Evolutionary conservation across 306 rosid genomes (phyloP).

Genomic region (Begonia peltatifolia): DNA sequence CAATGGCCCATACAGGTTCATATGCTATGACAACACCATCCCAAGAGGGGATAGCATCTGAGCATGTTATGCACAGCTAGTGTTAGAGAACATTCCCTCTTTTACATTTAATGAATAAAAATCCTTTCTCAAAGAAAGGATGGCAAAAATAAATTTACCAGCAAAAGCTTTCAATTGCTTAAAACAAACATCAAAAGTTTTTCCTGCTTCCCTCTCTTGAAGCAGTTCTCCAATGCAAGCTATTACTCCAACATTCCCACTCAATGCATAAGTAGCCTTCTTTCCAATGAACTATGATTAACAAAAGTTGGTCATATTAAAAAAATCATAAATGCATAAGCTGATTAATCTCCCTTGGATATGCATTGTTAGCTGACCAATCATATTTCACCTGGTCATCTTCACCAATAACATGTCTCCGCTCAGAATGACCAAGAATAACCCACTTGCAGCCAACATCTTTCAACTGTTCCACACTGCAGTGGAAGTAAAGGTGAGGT

Average conservation of each 20-base stretch:
- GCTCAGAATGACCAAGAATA: conserved; percentile 95
- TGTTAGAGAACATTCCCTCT: conserved; percentile 4
- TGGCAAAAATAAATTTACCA: conserved; percentile 27
- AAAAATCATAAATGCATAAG: background rate
- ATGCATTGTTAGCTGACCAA: too few relatives aligned
- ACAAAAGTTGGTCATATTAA: conserved; percentile 20
- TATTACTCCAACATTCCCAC: conserved; percentile 84
- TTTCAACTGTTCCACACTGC: conserved; percentile 85
- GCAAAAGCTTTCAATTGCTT: conserved; percentile 85
- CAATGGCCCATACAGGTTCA: conserved; percentile 99
- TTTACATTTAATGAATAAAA: background rate
- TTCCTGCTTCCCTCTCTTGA: conserved; percentile 92
- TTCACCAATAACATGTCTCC: conserved; percentile 94
- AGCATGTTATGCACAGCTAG: conserved; percentile 7
- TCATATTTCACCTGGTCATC: conserved; percentile 54
- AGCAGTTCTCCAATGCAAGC: conserved; percentile 93
- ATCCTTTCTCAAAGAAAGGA: conserved; percentile 11
- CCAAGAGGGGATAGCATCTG: conserved; percentile 95
- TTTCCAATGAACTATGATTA: conserved; percentile 78
- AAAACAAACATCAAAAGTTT: conserved; percentile 75
- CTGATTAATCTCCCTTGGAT: too few relatives aligned
- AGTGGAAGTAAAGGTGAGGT: conserved; percentile 7
- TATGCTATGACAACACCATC: conserved; percentile 84
- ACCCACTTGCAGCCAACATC: conserved; percentile 93
- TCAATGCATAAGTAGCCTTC: conserved; percentile 96